These are phyloP conservation scores for Fusarium liriodendri DNA, from an alignment of 2,329 filamentous ascomycete genomes.

Conservation along the genomic window DNA sequence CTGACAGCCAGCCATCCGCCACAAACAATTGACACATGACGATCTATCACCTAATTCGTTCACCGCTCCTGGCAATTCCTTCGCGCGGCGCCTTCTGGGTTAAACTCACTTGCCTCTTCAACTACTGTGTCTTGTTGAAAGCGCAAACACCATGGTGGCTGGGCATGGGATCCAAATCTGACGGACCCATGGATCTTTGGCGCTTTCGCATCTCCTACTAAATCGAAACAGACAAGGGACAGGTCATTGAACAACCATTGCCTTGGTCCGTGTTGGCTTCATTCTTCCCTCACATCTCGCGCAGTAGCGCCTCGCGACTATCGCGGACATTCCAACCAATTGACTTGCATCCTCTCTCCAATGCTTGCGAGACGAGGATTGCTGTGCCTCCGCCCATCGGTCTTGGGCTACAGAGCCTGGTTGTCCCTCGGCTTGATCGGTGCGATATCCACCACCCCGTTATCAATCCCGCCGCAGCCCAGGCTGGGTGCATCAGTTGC, in stretches of 20 bases:
- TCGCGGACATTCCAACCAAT: constrained; percentile 16
- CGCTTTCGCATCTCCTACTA: constrained; percentile 10
- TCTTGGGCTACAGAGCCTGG: not conserved
- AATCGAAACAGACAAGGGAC: constrained; percentile 24
- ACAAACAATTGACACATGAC: constrained; percentile 33
- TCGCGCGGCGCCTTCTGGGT: constrained; percentile 13
- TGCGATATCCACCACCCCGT: constrained; percentile 26
- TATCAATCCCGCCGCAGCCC: constrained; percentile 14
- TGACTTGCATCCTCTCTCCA: constrained; percentile 2
- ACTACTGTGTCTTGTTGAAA: constrained; percentile 13
- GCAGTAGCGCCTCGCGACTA: constrained; percentile 20
- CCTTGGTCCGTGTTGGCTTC: constrained; percentile 27
- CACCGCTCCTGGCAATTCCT: constrained; percentile 34
- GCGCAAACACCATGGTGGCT: constrained; percentile 18
- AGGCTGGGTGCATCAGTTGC: constrained; percentile 18
- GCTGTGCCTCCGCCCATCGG: constrained; percentile 4
- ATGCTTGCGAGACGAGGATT: constrained; percentile 4
- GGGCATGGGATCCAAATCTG: constrained; percentile 17
- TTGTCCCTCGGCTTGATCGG: constrained; percentile 20
- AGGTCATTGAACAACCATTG: constrained; percentile 9
- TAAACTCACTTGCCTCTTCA: constrained; percentile 22
- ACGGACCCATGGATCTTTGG: constrained; percentile 18
- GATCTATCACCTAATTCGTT: constrained; percentile 33
- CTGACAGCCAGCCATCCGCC: constrained; percentile 21
- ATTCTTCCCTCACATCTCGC: constrained; percentile 23